These are phyloP conservation scores for Penicillium sp. DNA, from an alignment of 2,329 filamentous ascomycete species.

Conservation along the genomic window DNA sequence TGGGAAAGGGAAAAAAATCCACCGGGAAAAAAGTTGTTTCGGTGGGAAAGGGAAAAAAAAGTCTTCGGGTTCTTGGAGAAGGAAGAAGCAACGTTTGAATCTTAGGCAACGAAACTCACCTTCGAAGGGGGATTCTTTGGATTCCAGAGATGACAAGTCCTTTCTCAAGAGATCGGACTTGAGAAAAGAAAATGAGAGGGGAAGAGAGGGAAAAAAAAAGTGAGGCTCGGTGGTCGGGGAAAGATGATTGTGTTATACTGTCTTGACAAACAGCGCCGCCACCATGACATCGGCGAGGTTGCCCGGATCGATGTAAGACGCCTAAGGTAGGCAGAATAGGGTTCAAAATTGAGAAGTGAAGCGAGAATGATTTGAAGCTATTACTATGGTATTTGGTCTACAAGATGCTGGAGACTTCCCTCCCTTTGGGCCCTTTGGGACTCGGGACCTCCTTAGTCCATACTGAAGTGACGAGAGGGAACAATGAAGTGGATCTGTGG, in stretches of 20 bases:
- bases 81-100: conserved; percentile 9
- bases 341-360: background rate
- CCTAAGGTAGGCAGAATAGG: background rate
- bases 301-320: background rate
- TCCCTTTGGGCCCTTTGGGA: background rate
- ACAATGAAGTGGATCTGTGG: conserved; percentile 8
- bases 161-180: conserved; percentile 6
- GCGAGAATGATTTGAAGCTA: background rate
- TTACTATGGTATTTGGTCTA: background rate
- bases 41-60: conserved; percentile 29
- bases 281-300: conserved; percentile 29
- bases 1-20: conserved; percentile 32
- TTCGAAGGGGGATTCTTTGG: background rate
- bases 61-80: conserved; percentile 20
- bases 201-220: conserved; percentile 23
- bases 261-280: conserved; percentile 24
- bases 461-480: conserved; percentile 1
- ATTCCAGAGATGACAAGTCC: conserved; percentile 1
- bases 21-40: conserved; percentile 31
- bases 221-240: conserved; percentile 13
- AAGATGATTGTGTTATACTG: conserved; percentile 18
- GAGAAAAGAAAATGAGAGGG: background rate
- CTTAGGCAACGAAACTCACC: conserved; percentile 6
- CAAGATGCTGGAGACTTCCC: background rate
- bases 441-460: background rate